Evolutionary conservation across 768 basidiomycete species (phyloP), one percentile per base, ranked within the genome.

Genomic region (Lactifluus echinatus): DNA sequence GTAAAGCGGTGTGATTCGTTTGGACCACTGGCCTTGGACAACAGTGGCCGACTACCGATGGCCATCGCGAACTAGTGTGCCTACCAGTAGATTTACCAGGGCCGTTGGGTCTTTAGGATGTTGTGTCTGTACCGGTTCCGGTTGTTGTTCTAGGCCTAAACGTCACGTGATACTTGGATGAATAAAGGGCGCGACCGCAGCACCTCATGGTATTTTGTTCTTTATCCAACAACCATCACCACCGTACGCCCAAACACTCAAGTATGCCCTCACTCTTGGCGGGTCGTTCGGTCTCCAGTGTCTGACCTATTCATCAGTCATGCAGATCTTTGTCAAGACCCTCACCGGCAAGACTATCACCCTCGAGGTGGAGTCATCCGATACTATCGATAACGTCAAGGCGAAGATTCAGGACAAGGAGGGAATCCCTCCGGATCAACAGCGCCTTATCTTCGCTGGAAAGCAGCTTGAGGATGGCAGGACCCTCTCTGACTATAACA

Each of bases 381-480:
- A 70, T 43, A 69, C 70, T 24, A 71, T 71, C 62, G 70, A 71
- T 59, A 69, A 68, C 34, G 69, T 70, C 11, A 70, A 70, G 66
- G 66, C 69, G 4, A 70, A 70, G 63, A 70, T 70, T 23, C 69
- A 70, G 56, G 69, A 70, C 66, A 70, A 70, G 67, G 69, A 70
- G 57, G 69, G 69, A 28, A 70, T 70, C 39, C 69, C 69, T 8
- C 69, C 69, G 17, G 69, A 70, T 52, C 69, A 70, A 48, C 69
- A 70, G 57, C 68, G 69, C 34, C 60, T 70, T 26, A 70, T 70
- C 63, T 70, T 70, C 45, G 69, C 69, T 29, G 70, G 70, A 54
- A 81, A 81, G 70, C 80, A 81, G 70, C 71, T 80, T 40, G 79
- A 81, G 66, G 79, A 81, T 62, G 80, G 80, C 34, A 74, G 80